These are phyloP conservation scores for Priceomyces carsonii DNA, from an alignment of 805 yeast genomes.

Conservation along the genomic window DNA sequence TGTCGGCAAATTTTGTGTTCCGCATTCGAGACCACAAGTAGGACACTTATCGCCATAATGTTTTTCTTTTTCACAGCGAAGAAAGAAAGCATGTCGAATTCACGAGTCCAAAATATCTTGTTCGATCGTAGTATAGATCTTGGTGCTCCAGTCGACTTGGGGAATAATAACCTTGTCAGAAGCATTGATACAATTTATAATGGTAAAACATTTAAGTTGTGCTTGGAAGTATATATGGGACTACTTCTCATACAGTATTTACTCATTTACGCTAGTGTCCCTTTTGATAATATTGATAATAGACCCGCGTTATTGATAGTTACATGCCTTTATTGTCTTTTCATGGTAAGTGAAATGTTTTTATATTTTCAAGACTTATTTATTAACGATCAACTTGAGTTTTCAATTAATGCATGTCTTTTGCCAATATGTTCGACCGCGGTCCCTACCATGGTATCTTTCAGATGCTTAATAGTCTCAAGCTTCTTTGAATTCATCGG, in stretches of 20 bases:
- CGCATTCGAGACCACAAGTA: too few relatives aligned
- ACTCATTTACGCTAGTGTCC: conserved; percentile 28
- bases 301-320: conserved; percentile 28
- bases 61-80: too few relatives aligned
- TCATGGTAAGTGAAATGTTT: conserved; percentile 20
- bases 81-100: conserved; percentile 8
- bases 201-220: conserved; percentile 9
- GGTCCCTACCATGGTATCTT: conserved; percentile 17
- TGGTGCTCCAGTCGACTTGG: conserved; percentile 13
- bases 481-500: conserved; percentile 20
- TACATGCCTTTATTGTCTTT: conserved; percentile 18
- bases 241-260: conserved; percentile 30
- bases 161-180: conserved; percentile 10
- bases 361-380: not conserved
- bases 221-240: conserved; percentile 19
- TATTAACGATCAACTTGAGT: conserved; percentile 9
- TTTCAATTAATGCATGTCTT: conserved; percentile 17
- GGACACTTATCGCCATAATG: too few relatives aligned
- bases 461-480: conserved; percentile 17
- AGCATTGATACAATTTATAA: conserved; percentile 17
- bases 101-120: conserved; percentile 14
- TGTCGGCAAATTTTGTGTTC: too few relatives aligned
- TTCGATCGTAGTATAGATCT: conserved; percentile 16
- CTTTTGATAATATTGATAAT: conserved; percentile 33
- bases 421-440: conserved; percentile 23